phyloP scores from a whole-genome alignment of 345 rosid species.

The Balakata baccata region DNA sequence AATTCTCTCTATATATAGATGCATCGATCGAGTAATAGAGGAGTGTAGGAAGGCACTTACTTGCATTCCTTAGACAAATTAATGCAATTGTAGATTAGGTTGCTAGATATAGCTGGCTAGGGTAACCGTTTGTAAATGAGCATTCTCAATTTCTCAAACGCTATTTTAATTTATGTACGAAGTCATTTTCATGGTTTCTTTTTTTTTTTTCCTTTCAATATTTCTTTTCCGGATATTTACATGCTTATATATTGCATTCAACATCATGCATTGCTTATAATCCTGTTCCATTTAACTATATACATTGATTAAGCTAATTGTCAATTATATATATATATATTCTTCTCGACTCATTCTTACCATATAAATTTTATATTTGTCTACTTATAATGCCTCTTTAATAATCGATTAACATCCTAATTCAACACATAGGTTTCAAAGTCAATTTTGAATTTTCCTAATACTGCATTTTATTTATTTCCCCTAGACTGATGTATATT shows the following conservation, averaged over 20 bases:
- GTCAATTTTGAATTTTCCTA: no score
- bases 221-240: background rate
- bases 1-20: background rate
- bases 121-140: background rate
- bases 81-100: constrained; percentile 11
- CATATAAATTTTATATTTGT: no score
- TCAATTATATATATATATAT: no score
- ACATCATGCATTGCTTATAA: no score
- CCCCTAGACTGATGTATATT: background rate
- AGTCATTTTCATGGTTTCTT: background rate
- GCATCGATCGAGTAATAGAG: constrained; percentile 10
- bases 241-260: background rate
- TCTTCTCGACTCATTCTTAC: no score
- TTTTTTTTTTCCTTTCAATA: background rate
- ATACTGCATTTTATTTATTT: no score
- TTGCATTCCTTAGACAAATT: constrained; percentile 9
- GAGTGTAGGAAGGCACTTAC: constrained; percentile 10
- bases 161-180: background rate
- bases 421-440: no score
- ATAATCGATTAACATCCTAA: no score
- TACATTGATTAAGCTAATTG: background rate
- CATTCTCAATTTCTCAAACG: constrained; percentile 9
- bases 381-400: no score
- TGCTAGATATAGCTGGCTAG: background rate
- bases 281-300: no score